Evolutionary conservation across 2,329 filamentous ascomycete genomes (phyloP).

Genomic region (Escovopsis sp.): DNA sequence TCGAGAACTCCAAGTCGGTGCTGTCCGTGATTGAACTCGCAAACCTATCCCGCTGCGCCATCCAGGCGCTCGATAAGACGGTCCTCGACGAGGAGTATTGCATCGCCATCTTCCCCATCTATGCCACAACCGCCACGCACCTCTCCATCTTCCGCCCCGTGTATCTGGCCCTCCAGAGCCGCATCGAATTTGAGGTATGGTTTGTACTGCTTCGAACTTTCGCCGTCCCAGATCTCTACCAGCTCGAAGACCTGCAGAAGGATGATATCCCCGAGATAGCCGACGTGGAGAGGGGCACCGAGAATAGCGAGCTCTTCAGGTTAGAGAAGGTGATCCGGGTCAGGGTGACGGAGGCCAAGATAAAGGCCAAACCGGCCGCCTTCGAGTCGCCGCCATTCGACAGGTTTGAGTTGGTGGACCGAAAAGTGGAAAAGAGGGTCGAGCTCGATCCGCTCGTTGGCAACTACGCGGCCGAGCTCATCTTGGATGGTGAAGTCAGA

Average conservation of each 20-base stretch:
- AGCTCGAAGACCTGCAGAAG: conserved; percentile 32
- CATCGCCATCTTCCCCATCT: conserved; percentile 90
- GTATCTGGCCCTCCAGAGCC: conserved; percentile 73
- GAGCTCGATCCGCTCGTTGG: conserved; percentile 36
- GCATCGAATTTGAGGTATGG: conserved; percentile 94
- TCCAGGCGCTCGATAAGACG: conserved; percentile 80
- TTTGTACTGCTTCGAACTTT: conserved; percentile 84
- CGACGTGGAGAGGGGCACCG: conserved; percentile 23
- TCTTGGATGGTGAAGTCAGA: conserved; percentile 65
- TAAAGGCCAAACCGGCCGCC: conserved; percentile 25
- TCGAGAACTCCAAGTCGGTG: conserved; percentile 67
- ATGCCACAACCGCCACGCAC: conserved; percentile 58
- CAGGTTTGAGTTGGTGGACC: conserved; percentile 11
- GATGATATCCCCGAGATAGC: conserved; percentile 28
- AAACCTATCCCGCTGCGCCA: conserved; percentile 74
- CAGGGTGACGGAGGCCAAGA: conserved; percentile 47
- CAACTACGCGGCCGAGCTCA: conserved; percentile 66
- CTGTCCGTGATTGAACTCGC: conserved; percentile 76
- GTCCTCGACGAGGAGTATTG: conserved; percentile 89
- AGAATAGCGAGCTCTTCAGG: conserved; percentile 37
- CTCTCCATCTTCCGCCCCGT: conserved; percentile 73
- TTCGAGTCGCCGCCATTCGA: conserved; percentile 11
- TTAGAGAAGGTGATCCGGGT: conserved; percentile 46
- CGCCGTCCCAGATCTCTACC: conserved; percentile 82
- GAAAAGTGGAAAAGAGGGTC: conserved; percentile 3